Conservation (phyloP, 768 basidiomycete species). For the Roridomyces roridus region DNA sequence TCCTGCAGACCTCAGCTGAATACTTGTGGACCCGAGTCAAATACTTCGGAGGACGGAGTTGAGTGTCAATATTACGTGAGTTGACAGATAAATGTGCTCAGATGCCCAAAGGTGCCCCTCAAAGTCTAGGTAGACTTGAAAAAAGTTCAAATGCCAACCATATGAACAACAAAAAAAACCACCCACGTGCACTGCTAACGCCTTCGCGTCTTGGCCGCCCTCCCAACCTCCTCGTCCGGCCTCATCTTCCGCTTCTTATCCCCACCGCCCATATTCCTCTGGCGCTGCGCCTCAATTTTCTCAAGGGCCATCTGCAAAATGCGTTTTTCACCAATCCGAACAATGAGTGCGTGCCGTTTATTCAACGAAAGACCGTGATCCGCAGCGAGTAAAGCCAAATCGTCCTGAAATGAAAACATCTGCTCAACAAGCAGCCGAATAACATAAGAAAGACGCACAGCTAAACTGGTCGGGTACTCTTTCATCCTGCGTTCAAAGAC, state of each 20-base stretch:
- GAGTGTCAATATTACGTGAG: no score
- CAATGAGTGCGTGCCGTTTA: slow-evolving; percentile 67
- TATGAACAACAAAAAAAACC: no score
- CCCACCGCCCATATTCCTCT: background rate
- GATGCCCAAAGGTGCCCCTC: no score
- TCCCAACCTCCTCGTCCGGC: slow-evolving; percentile 7
- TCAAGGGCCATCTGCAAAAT: slow-evolving; percentile 50
- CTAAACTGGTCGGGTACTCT: slow-evolving; percentile 63
- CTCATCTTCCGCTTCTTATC: slow-evolving; percentile 10
- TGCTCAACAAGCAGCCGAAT: background rate
- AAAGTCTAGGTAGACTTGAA: no score
- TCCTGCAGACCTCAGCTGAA: no score
- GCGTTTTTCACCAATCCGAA: slow-evolving; percentile 82
- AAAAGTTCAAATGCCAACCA: no score
- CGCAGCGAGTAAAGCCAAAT: slow-evolving; percentile 45
- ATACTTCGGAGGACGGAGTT: no score
- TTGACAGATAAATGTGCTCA: no score
- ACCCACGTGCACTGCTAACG: no score
- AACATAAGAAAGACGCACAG: slow-evolving; percentile 48
- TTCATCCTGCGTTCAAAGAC: slow-evolving; percentile 57
- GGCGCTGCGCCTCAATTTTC: slow-evolving; percentile 23
- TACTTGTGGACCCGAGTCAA: no score
- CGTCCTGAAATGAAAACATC: slow-evolving; percentile 47
- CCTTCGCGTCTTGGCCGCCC: slow-evolving; percentile 4
- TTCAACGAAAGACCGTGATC: slow-evolving; percentile 43